phyloP scores from a whole-genome alignment of 805 yeast genomes.

The Ogataea salicorniae region DNA sequence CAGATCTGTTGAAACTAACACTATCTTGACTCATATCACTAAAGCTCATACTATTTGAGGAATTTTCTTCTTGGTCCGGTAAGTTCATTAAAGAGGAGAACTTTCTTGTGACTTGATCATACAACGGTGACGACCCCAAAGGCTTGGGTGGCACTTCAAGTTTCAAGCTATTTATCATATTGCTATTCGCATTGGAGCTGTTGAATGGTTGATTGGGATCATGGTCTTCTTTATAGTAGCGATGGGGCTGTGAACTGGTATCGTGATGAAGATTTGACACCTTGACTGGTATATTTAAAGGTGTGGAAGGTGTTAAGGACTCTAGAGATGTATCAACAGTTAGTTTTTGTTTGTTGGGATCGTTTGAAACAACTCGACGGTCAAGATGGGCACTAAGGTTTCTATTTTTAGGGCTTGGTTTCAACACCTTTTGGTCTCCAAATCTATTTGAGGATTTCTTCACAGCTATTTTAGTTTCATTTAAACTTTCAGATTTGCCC shows the following conservation, averaged over 20 bases:
- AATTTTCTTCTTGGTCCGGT: conserved; percentile 4
- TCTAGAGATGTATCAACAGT: conserved; percentile 19
- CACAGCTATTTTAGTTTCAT: background rate
- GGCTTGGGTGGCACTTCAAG: background rate
- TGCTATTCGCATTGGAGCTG: background rate
- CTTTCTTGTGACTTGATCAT: conserved; percentile 18
- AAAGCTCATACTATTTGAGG: background rate
- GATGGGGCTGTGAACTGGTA: background rate
- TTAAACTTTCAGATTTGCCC: background rate
- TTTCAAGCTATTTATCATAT: background rate
- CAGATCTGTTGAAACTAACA: background rate
- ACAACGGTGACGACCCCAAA: conserved; percentile 15
- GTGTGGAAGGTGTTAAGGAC: conserved; percentile 1
- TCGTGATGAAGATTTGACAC: conserved; percentile 3
- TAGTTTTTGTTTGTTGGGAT: conserved; percentile 5
- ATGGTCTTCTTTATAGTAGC: background rate
- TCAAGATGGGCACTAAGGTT: background rate
- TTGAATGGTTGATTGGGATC: background rate
- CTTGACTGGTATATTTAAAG: conserved; percentile 16
- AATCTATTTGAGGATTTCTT: no score
- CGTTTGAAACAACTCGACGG: background rate
- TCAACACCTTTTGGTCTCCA: no score
- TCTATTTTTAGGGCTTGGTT: background rate
- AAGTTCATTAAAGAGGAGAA: conserved; percentile 12
- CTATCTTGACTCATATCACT: background rate